Evolutionary conservation across 768 basidiomycete genomes (phyloP), one percentile per base, ranked within the genome.

Genomic region (Trametes sanguinea): DNA sequence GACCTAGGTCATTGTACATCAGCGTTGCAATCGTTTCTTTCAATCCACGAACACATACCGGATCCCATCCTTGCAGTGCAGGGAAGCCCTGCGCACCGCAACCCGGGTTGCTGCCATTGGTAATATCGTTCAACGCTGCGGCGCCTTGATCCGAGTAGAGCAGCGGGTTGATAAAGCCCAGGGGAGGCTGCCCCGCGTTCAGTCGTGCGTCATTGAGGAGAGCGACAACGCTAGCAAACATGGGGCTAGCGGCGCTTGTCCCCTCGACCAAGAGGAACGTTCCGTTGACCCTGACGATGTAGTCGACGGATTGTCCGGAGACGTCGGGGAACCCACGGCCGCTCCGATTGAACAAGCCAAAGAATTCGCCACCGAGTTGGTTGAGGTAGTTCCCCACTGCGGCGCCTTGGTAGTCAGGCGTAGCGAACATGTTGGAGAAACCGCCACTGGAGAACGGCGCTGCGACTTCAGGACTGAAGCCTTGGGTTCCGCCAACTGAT

Each of bases 241-340:
- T 72, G 10, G 75, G 75, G 52, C 68, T 69, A 17, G 74, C 72
- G 65, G 71, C 72, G 54, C 67, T 68, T 40, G 76, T 76, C 22
- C 76, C 75, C 30, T 64, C 69, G 40, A 72, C 70, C 37, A 67
- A 52, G 14, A 45, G 65, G 5, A 57, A 13, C 35, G 64, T 14
- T 5, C 65, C 66, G 43, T 57, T 48, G 61, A 61, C 46, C 33
- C 52, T 76, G 35, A 88, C 77, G 13, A 72, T 72, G 76, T 82
- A 88, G 45, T 74, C 69, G 30, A 67, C 63, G 1, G 77, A 77
- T 68, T 85, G 85, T 0, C 88, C 85, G 0, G 87, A 74, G n/a
- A 90, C 85, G 63, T 90, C 89, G 11, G 88, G 89, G 67, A 77
- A 77, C 7, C 74, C 88, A 81, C 81, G 54, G 14, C 63, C 57